Evolutionary conservation across 2,329 filamentous ascomycete genomes (phyloP).

Genomic region (Geoglossum cookeanum): DNA sequence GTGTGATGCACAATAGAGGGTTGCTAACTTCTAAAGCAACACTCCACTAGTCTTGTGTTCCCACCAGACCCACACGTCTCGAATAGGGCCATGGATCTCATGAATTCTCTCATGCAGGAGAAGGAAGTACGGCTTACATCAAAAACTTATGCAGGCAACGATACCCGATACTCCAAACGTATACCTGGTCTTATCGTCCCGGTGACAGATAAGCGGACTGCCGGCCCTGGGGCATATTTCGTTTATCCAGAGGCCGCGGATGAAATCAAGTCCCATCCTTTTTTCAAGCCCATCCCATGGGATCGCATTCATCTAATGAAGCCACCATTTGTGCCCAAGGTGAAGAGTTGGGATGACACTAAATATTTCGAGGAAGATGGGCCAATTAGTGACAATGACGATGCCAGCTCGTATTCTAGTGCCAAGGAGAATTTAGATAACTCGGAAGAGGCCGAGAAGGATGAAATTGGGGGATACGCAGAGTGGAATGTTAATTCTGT

Average conservation of each 20-base stretch:
- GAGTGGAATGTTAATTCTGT: neutral
- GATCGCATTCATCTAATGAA: slow-evolving; percentile 46
- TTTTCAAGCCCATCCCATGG: slow-evolving; percentile 70
- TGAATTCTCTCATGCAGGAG: slow-evolving; percentile 51
- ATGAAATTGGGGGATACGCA: neutral
- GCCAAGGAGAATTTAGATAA: slow-evolving; percentile 16
- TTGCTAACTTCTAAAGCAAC: slow-evolving; percentile 32
- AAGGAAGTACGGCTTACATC: slow-evolving; percentile 62
- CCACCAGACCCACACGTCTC: slow-evolving; percentile 48
- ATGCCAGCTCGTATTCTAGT: slow-evolving; percentile 16
- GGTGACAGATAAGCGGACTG: slow-evolving; percentile 10
- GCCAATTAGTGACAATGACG: slow-evolving; percentile 43
- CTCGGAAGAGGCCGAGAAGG: neutral
- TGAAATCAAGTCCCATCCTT: slow-evolving; percentile 76
- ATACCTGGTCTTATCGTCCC: slow-evolving; percentile 15
- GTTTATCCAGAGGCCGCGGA: slow-evolving; percentile 72
- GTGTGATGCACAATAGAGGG: too few species aligned
- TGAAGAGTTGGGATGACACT: slow-evolving; percentile 51
- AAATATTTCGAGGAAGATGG: slow-evolving; percentile 82
- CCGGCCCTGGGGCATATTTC: slow-evolving; percentile 26
- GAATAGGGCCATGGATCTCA: slow-evolving; percentile 55
- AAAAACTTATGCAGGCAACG: slow-evolving; percentile 50
- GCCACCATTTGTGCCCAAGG: slow-evolving; percentile 65
- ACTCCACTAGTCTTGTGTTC: slow-evolving; percentile 51
- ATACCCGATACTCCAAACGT: slow-evolving; percentile 20